Evolutionary conservation across 2,329 filamentous ascomycete genomes (phyloP).

Genomic region (Aspergillus sp.): DNA sequence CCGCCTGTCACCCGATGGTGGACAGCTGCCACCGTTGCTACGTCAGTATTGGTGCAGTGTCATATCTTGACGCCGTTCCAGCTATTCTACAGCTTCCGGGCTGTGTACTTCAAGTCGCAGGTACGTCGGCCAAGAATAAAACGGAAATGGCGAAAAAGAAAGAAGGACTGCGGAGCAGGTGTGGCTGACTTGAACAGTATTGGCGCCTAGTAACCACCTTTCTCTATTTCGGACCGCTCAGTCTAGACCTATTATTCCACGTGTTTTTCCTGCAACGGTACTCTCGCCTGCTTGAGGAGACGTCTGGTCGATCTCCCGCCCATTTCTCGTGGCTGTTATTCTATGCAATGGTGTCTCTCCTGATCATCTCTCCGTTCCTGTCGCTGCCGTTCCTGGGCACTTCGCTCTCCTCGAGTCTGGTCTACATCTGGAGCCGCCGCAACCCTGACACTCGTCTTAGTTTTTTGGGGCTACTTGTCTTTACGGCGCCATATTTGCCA

Average conservation of each 20-base stretch:
- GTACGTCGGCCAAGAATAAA: constrained; percentile 46
- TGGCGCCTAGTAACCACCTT: constrained; percentile 96
- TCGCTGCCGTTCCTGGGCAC: constrained; percentile 93
- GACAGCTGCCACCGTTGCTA: constrained; percentile 86
- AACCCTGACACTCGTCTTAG: constrained; percentile 89
- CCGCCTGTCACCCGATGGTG: constrained; percentile 93
- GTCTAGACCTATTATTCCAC: constrained; percentile 90
- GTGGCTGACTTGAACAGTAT: constrained; percentile 53
- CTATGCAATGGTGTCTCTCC: constrained; percentile 72
- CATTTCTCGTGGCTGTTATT: constrained; percentile 92
- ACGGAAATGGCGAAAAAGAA: background rate
- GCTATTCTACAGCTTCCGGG: constrained; percentile 91
- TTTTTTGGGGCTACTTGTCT: constrained; percentile 80
- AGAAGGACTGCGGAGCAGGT: constrained; percentile 1
- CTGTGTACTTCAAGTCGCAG: constrained; percentile 87
- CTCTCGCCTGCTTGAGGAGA: constrained; percentile 88
- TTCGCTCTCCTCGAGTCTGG: constrained; percentile 81
- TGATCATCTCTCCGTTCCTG: constrained; percentile 76
- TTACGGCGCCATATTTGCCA: constrained; percentile 88
- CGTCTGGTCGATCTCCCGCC: constrained; percentile 81
- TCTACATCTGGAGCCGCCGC: constrained; percentile 95
- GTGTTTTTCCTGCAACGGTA: constrained; percentile 98
- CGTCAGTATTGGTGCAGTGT: constrained; percentile 85
- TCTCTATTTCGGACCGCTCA: constrained; percentile 92
- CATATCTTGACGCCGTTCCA: constrained; percentile 88